Conservation (phyloP, 192 early-diverging fungal genomes). For the Backusella westeae region DNA sequence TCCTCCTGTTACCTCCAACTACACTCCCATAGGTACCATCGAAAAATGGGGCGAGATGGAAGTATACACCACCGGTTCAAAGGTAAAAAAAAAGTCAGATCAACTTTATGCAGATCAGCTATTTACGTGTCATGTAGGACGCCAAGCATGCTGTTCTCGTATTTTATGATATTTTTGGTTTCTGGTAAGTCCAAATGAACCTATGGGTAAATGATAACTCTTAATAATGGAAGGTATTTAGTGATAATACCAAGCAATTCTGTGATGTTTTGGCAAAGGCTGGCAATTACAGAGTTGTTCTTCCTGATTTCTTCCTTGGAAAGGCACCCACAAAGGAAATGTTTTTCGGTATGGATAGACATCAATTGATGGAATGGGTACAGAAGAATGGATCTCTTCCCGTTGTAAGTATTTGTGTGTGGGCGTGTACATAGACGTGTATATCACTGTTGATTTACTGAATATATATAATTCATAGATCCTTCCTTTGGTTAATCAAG, state of each 20-base stretch:
- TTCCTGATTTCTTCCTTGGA: constrained; percentile 63
- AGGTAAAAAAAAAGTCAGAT: background rate
- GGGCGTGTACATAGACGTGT: background rate
- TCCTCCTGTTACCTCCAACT: constrained; percentile 23
- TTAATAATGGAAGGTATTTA: background rate
- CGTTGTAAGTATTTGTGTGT: background rate
- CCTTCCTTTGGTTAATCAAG: background rate
- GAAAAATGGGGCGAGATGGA: constrained; percentile 20
- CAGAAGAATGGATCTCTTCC: background rate
- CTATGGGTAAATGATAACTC: background rate
- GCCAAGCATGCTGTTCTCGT: background rate
- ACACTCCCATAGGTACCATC: constrained; percentile 19
- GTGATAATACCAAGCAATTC: constrained; percentile 61
- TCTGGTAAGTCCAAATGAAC: background rate
- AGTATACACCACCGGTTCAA: constrained; percentile 25
- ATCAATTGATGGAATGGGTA: constrained; percentile 39
- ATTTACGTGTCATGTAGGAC: background rate
- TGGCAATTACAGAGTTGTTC: constrained; percentile 55
- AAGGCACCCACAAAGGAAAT: constrained; percentile 37
- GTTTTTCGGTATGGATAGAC: constrained; percentile 28
- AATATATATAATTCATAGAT: background rate
- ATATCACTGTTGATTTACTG: background rate
- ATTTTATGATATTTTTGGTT: background rate
- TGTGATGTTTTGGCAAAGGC: constrained; percentile 47
- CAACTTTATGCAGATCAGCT: background rate